Evolutionary conservation across 2,329 filamentous ascomycete species (phyloP), one percentile per base, ranked within the genome.

Genomic region (Xylariaceae sp.): DNA sequence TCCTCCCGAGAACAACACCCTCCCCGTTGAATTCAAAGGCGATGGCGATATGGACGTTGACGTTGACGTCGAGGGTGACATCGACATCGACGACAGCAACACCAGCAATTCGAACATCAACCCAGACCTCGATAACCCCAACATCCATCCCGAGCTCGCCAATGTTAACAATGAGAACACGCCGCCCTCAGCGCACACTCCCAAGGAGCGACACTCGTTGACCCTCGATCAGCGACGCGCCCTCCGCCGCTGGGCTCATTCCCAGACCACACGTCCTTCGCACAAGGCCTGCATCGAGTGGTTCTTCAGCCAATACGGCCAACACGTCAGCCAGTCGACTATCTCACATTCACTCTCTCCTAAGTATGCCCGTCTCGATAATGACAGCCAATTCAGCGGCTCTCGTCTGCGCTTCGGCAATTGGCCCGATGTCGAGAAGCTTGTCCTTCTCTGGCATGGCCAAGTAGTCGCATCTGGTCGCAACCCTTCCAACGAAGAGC

Each of bases 401-500:
- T 86, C 83, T 54, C 82, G 84, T 39, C 75, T 87, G 60, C 82
- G 84, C 61, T 86, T 86, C 56, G 84, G 84, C 61, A 87, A 87
- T 68, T 86, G 84, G 84, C 84, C 84, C 58, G 84, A 86, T 62
- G 84, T 87, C 52, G 53, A 98, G 92, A 73, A 98, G 91, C 76
- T 92, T 79, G 79, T 96, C 92, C 74, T 96, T 87, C 64, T 92
- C 86, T 61, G 83, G 80, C 65, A 79, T 73, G 51, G 78, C 73
- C 48, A 78, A 76, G 50, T 80, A 75, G 58, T 80, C 75, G 47
- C 75, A 24, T 77, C 76, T 2, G 83, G 84, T 50, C 82, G 82
- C 50, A 81, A 84, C 63, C 84, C 84, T 0, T 85, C 82, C 39
- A 87, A 87, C 69, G 84, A 87, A 64, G 83, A 86, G 70, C 76